Conservation (phyloP, 1,284 basidiomycete species). For the Caloboletus inedulis region DNA sequence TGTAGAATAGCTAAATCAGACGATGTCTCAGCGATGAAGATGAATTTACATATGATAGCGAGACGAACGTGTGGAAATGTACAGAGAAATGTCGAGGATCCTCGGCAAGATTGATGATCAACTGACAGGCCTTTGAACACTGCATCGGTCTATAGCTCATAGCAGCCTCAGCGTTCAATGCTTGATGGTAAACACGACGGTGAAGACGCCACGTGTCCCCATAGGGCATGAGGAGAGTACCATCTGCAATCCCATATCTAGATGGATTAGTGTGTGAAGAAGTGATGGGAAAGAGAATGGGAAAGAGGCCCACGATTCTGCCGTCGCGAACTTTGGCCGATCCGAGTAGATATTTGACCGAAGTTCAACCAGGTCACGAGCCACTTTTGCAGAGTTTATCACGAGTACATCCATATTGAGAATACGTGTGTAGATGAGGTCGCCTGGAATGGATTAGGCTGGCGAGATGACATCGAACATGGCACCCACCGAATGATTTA, state of each 20-base stretch:
- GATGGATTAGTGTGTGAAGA: neutral
- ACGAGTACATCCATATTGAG: conserved; percentile 25
- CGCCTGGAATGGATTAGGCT: conserved; percentile 15
- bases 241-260: conserved; percentile 28
- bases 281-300: neutral
- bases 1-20: conserved; percentile 22
- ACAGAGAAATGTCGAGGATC: conserved; percentile 18
- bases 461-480: neutral
- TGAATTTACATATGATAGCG: neutral
- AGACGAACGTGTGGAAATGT: conserved; percentile 26
- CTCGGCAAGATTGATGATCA: conserved; percentile 23
- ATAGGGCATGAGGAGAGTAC: conserved; percentile 27
- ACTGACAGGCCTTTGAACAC: conserved; percentile 18
- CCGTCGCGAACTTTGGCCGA: conserved; percentile 23
- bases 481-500: conserved; percentile 19
- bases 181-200: conserved; percentile 29
- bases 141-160: conserved; percentile 25
- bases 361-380: conserved; percentile 22
- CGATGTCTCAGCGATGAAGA: neutral
- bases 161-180: conserved; percentile 18
- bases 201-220: conserved; percentile 31
- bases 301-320: conserved; percentile 13
- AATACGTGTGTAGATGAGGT: conserved; percentile 22
- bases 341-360: conserved; percentile 30
- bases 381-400: conserved; percentile 27